Conservation (phyloP, 495 filamentous ascomycete genomes). For the Chaetomidium leptoderma region DNA sequence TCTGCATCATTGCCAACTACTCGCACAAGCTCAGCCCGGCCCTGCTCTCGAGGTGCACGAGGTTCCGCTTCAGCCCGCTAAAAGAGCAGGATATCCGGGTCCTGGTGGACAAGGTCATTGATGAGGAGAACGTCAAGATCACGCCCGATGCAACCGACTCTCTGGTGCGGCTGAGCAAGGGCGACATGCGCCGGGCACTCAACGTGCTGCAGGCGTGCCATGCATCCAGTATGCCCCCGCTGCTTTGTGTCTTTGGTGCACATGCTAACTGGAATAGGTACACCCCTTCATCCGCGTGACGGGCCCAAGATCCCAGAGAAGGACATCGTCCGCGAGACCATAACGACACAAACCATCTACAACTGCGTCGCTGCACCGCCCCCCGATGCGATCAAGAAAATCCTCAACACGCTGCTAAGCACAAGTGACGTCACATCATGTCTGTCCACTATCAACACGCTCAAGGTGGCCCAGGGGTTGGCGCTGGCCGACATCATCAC, state of each 20-base stretch:
- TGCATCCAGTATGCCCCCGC: constrained; percentile 66
- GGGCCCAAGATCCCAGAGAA: constrained; percentile 54
- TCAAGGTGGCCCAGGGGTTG: constrained; percentile 83
- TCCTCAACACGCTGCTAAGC: constrained; percentile 73
- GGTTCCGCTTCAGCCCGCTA: constrained; percentile 91
- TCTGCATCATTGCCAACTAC: constrained; percentile 99
- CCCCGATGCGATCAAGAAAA: constrained; percentile 80
- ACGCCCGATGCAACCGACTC: constrained; percentile 69
- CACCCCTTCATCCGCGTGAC: constrained; percentile 64
- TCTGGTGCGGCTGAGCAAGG: constrained; percentile 82
- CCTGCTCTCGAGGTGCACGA: constrained; percentile 84
- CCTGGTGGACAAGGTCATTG: constrained; percentile 85
- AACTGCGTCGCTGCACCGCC: constrained; percentile 96
- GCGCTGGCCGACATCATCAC: constrained; percentile 92
- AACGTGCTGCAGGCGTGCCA: constrained; percentile 97
- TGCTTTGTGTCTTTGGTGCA: not conserved
- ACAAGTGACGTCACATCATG: constrained; percentile 84
- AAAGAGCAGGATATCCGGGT: constrained; percentile 79
- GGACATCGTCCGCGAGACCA: constrained; percentile 68
- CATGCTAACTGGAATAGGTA: constrained; percentile 43
- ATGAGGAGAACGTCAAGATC: constrained; percentile 81
- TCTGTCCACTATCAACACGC: constrained; percentile 74
- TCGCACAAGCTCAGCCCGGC: constrained; percentile 98
- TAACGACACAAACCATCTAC: constrained; percentile 90
- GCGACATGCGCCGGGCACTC: constrained; percentile 91